Conservation (phyloP, 768 basidiomycete species). For the Daedaleopsis nitida region DNA sequence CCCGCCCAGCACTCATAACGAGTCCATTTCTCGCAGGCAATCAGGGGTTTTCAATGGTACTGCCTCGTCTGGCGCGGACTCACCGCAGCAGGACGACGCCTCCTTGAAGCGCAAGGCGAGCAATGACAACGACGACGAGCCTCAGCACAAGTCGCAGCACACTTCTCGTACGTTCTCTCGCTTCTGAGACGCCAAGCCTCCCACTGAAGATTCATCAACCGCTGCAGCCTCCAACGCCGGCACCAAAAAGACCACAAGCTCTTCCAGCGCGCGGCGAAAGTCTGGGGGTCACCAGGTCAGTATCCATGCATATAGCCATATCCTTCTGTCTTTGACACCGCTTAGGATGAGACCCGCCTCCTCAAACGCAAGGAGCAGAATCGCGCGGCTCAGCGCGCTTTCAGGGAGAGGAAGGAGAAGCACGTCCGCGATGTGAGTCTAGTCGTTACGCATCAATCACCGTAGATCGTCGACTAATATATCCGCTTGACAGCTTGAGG, state of each 20-base stretch:
- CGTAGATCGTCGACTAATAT: not conserved
- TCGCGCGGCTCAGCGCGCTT: slow-evolving; percentile 94
- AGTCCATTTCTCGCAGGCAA: slow-evolving; percentile 33
- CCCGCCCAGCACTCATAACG: slow-evolving; percentile 54
- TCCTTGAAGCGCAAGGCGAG: slow-evolving; percentile 79
- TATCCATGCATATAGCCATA: not conserved
- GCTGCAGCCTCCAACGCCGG: slow-evolving; percentile 3
- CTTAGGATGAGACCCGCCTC: slow-evolving; percentile 70
- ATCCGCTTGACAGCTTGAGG: slow-evolving; percentile 67
- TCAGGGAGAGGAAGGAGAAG: slow-evolving; percentile 95
- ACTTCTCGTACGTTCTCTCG: slow-evolving; percentile 45
- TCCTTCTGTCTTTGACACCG: not conserved
- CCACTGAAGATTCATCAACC: slow-evolving; percentile 1
- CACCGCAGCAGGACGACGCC: slow-evolving; percentile 46
- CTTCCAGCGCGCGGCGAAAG: slow-evolving; percentile 24
- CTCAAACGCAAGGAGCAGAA: slow-evolving; percentile 97
- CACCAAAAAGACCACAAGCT: slow-evolving; percentile 16
- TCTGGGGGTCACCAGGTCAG: slow-evolving; percentile 26
- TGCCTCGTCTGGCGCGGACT: slow-evolving; percentile 27
- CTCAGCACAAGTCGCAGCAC: slow-evolving; percentile 67
- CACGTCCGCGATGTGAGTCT: slow-evolving; percentile 91
- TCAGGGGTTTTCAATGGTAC: slow-evolving; percentile 29
- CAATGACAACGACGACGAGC: slow-evolving; percentile 63
- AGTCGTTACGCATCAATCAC: not conserved
- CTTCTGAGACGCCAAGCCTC: slow-evolving; percentile 2